Evolutionary conservation across 2,329 filamentous ascomycete species (phyloP).

Genomic region (Diplocarpon mali): DNA sequence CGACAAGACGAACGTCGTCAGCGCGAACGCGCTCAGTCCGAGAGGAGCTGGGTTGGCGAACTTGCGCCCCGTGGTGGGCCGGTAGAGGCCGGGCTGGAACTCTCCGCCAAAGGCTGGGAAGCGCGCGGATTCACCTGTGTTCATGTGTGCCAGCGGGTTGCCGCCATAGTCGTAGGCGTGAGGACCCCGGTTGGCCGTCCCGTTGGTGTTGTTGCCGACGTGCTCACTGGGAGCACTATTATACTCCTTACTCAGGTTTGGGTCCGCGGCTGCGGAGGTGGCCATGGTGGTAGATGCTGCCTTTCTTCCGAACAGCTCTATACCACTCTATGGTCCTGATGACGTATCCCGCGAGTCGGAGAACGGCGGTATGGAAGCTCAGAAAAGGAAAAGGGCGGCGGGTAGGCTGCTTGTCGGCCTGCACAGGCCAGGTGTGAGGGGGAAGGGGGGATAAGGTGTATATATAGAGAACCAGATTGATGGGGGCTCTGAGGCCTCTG

Average conservation of each 20-base stretch:
- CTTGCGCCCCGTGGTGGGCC: conserved; percentile 38
- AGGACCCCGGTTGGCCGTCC: background rate
- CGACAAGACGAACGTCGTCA: conserved; percentile 51
- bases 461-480: no score
- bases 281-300: conserved; percentile 10
- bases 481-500: no score
- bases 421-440: no score
- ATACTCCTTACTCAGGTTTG: conserved; percentile 18
- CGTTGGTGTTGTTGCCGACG: conserved; percentile 1
- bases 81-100: conserved; percentile 49
- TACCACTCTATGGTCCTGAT: no score
- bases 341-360: no score
- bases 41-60: conserved; percentile 51
- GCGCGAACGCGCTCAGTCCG: conserved; percentile 48
- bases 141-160: conserved; percentile 38
- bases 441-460: no score
- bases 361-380: no score
- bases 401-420: no score
- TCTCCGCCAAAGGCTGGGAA: conserved; percentile 46
- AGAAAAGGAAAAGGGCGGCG: no score
- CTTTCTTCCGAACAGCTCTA: no score
- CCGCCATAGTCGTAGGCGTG: conserved; percentile 25
- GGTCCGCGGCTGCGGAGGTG: conserved; percentile 13
- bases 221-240: background rate
- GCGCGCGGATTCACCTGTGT: conserved; percentile 31